Evolutionary conservation across 148 eudicot species (phyloP).

Genomic region (Chenopodium suecicum): DNA sequence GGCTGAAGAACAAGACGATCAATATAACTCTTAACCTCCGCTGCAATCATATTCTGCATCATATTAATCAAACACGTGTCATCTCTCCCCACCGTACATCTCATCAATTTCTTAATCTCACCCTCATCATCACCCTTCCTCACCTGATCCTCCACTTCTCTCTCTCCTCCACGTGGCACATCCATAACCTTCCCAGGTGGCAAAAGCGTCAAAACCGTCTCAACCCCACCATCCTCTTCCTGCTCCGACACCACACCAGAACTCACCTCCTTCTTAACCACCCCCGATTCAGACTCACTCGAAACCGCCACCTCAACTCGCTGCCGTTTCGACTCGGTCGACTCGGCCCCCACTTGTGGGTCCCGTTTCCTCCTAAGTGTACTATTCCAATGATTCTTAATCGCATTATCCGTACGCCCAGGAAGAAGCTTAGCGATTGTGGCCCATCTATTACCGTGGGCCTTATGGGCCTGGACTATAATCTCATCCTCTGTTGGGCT

Average conservation of each 20-base stretch:
- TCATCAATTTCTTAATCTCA: neutral
- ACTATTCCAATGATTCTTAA: constrained; percentile 69
- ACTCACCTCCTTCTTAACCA: constrained; percentile 4
- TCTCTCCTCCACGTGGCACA: constrained; percentile 8
- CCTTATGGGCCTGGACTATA: constrained; percentile 44
- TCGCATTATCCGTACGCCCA: constrained; percentile 63
- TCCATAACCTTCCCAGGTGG: constrained; percentile 40
- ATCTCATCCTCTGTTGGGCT: constrained; percentile 47
- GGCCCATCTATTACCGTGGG: constrained; percentile 64
- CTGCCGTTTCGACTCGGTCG: neutral
- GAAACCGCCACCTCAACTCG: constrained; percentile 7
- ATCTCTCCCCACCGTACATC: neutral
- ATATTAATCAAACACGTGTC: constrained; percentile 18
- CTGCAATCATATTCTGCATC: constrained; percentile 33
- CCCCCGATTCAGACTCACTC: constrained; percentile 27
- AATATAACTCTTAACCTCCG: constrained; percentile 33
- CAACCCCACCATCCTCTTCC: constrained; percentile 8
- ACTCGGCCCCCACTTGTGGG: neutral
- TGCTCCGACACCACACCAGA: neutral
- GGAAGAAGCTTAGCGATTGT: constrained; percentile 56
- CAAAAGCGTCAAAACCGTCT: constrained; percentile 40
- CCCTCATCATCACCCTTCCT: neutral
- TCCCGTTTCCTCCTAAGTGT: constrained; percentile 35
- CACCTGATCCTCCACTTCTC: neutral
- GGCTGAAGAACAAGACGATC: constrained; percentile 19